phyloP scores from a whole-genome alignment of 768 basidiomycete genomes.

The Hydnum rufescens region DNA sequence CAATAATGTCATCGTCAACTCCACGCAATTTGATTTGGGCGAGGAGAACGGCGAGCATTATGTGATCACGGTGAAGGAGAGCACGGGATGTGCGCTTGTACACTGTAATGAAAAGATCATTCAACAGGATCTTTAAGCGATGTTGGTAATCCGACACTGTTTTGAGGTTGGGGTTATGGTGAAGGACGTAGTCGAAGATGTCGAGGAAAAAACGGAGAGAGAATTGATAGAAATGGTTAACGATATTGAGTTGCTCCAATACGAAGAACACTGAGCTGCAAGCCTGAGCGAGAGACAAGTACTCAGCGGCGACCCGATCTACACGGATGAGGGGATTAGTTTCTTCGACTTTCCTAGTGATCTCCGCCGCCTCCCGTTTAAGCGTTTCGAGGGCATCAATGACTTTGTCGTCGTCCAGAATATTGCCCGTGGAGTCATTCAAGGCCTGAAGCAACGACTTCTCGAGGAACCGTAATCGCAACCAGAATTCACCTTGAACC shows the following conservation, averaged over 20 bases:
- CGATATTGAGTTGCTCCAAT: conserved; percentile 76
- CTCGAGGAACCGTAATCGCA: conserved; percentile 81
- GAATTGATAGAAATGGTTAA: conserved; percentile 99
- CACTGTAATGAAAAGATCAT: conserved; percentile 75
- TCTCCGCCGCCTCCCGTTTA: conserved; percentile 90
- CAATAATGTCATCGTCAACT: conserved; percentile 39
- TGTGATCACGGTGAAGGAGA: conserved; percentile 71
- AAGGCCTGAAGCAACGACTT: conserved; percentile 83
- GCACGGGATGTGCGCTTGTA: conserved; percentile 82
- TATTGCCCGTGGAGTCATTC: conserved; percentile 92
- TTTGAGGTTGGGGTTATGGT: conserved; percentile 78
- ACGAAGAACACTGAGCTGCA: conserved; percentile 97
- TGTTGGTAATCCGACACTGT: conserved; percentile 49
- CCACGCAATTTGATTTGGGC: conserved; percentile 73
- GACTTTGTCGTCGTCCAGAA: conserved; percentile 96
- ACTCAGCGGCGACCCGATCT: conserved; percentile 86
- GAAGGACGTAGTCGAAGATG: conserved; percentile 88
- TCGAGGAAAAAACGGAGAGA: conserved; percentile 95
- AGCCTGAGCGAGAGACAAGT: conserved; percentile 82
- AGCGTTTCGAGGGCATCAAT: conserved; percentile 89
- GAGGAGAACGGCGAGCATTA: conserved; percentile 77
- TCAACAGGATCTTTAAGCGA: conserved; percentile 62
- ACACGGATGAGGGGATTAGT: conserved; percentile 91
- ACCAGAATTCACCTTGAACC: conserved; percentile 91
- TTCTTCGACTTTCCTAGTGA: conserved; percentile 88